These are phyloP conservation scores for Suillus discolor DNA, from an alignment of 768 basidiomycete species.

Conservation along the genomic window DNA sequence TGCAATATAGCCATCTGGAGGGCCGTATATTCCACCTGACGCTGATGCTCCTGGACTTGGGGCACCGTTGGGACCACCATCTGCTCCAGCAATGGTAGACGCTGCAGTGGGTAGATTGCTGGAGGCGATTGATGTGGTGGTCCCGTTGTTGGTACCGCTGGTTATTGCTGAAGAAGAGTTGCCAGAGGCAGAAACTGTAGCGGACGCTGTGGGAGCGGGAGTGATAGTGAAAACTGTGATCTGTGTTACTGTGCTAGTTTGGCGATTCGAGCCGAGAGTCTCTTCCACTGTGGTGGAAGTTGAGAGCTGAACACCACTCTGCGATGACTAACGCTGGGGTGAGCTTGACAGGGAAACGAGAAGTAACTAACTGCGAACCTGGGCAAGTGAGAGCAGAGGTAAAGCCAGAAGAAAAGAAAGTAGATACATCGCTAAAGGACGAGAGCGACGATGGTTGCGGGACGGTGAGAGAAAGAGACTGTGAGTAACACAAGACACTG, in stretches of 20 bases:
- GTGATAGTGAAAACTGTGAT: constrained; percentile 52
- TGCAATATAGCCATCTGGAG: constrained; percentile 66
- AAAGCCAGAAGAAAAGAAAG: constrained; percentile 34
- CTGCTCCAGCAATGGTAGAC: constrained; percentile 49
- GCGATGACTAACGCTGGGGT: not conserved
- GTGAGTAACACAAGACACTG: too few relatives aligned
- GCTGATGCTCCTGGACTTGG: constrained; percentile 59
- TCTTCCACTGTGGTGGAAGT: constrained; percentile 14
- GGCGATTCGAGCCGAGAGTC: constrained; percentile 43
- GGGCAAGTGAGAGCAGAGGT: constrained; percentile 29
- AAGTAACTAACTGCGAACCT: constrained; percentile 26
- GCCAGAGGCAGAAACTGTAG: constrained; percentile 24
- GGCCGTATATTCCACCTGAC: constrained; percentile 57
- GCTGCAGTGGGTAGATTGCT: constrained; percentile 63
- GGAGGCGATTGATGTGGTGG: constrained; percentile 38
- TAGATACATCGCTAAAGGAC: constrained; percentile 25
- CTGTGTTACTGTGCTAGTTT: constrained; percentile 40
- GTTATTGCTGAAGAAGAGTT: constrained; percentile 21
- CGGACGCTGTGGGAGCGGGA: constrained; percentile 24
- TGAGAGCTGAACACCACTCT: constrained; percentile 46
- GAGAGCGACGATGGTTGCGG: not conserved
- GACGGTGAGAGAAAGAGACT: constrained; percentile 1
- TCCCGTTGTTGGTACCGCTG: constrained; percentile 30
- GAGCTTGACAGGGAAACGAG: constrained; percentile 5
- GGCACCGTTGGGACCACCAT: constrained; percentile 55